Base-by-base conservation (phyloP, 2,329 filamentous ascomycete species). In the Curvularia lunata region DNA sequence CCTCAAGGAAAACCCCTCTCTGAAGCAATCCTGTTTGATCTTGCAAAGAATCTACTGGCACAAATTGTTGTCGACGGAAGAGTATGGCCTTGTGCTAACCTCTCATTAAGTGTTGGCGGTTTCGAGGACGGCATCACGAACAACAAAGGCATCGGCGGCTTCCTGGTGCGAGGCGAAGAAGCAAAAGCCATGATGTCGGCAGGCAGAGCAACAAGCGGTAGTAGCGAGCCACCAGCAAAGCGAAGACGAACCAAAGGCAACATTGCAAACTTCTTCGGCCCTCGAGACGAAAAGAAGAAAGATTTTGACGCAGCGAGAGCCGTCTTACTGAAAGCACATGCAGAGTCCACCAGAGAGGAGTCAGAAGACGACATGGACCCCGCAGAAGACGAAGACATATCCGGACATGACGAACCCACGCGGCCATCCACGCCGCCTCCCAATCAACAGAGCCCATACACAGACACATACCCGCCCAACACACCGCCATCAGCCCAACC, bases 21-120 rank as follows among this genome's bases (percentile, higher is more conserved):
- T 48, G 91, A 96, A 75, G 79, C 83, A 1, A 77, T 85, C 4
- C 80, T 98, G 12, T 91, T 92, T 68, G 87, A 89, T 18, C 82
- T 96, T 37, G 90, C 91, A 9, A 92, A 88, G 73, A 88, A 84
- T 21, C 80, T 98, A 18, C 82, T 98, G 4, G 84, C 84, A 23
- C 92, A 97, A 67, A 87, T 96, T 34, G 83, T 91, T 10, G 84
- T 85, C 1, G 92, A 96, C 64, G 92, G 91, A 1, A 82, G 84
- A 50, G 88, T 91, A 16, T 98, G 92, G 92, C 95, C 95, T 6
- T 98, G 95, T 73, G 83, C 87, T n/a, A 95, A 97, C 71, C 81
- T 99, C 8, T 95, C 91, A 56, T 79, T 98, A 45, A 93, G 90
- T 63, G 91, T 98, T 23, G 88, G 87, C n/a, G 93, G 92, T 0